Evolutionary conservation across 257 asterid genomes (phyloP).

Genomic region (Lycium barbarum): DNA sequence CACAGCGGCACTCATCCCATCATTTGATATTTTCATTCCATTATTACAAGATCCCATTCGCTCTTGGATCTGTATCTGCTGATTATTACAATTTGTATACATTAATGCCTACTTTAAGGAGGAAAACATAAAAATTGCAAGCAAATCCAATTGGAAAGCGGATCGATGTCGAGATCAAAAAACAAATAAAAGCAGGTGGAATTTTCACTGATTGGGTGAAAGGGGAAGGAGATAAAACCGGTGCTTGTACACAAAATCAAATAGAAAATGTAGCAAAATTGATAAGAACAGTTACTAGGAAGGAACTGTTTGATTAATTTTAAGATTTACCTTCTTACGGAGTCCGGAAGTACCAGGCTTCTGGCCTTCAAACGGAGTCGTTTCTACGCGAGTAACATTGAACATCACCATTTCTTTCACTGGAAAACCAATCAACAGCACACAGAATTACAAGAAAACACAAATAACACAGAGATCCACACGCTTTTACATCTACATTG

Average conservation of each 20-base stretch:
- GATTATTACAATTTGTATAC: not conserved
- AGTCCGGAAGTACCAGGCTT: constrained; percentile 98
- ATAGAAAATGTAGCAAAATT: not conserved
- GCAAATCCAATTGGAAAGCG: not conserved
- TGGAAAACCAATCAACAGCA: not conserved
- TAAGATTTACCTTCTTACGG: constrained; percentile 71
- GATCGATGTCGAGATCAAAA: not conserved
- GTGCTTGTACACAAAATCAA: not conserved
- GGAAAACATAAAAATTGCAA: not conserved
- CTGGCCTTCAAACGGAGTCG: constrained; percentile 91
- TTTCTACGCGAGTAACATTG: constrained; percentile 66
- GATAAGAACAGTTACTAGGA: not conserved
- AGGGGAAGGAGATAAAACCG: not conserved
- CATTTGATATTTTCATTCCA: constrained; percentile 13
- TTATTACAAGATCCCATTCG: constrained; percentile 2
- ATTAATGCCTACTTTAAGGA: not conserved
- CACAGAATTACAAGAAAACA: not conserved
- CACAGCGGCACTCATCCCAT: not conserved
- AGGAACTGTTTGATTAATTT: too few species aligned
- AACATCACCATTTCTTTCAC: constrained; percentile 64
- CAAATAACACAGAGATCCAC: not conserved
- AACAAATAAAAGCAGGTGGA: not conserved
- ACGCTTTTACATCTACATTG: not conserved
- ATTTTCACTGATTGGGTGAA: not conserved
- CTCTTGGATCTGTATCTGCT: constrained; percentile 12